Evolutionary conservation across 2,329 filamentous ascomycete genomes (phyloP).

Genomic region (Hirsutella thompsonii): DNA sequence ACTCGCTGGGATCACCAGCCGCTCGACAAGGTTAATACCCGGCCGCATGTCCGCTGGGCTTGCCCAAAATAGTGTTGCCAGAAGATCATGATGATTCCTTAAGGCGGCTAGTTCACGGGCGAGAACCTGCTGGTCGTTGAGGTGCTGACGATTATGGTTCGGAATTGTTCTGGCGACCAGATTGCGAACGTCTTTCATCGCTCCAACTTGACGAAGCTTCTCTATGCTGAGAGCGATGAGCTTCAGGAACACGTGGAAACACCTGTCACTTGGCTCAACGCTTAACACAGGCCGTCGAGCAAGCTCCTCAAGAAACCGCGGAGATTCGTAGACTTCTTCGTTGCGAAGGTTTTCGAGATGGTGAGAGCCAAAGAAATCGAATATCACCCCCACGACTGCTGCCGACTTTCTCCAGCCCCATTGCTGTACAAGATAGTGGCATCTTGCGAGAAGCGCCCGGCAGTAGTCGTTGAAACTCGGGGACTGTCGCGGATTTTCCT

Average conservation of each 20-base stretch:
- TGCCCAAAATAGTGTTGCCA: slow-evolving; percentile 55
- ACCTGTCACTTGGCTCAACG: slow-evolving; percentile 42
- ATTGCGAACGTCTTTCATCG: slow-evolving; percentile 46
- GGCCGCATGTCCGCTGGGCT: slow-evolving; percentile 42
- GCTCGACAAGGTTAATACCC: slow-evolving; percentile 39
- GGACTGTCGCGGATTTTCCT: slow-evolving; percentile 37
- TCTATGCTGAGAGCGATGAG: slow-evolving; percentile 44
- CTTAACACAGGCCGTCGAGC: slow-evolving; percentile 29
- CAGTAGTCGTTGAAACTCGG: slow-evolving; percentile 55
- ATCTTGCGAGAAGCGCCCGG: slow-evolving; percentile 43
- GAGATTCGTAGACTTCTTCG: slow-evolving; percentile 49
- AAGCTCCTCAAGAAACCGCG: slow-evolving; percentile 47
- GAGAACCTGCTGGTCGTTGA: slow-evolving; percentile 47
- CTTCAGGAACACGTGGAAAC: slow-evolving; percentile 57
- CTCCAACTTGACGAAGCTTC: slow-evolving; percentile 31
- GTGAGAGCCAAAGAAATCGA: slow-evolving; percentile 55
- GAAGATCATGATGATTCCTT: slow-evolving; percentile 55
- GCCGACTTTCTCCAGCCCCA: slow-evolving; percentile 54
- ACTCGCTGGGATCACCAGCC: slow-evolving; percentile 42
- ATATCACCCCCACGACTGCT: slow-evolving; percentile 45
- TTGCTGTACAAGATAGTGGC: slow-evolving; percentile 47
- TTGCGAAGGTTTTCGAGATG: slow-evolving; percentile 50
- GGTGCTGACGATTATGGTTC: slow-evolving; percentile 52
- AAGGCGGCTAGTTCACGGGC: slow-evolving; percentile 50
- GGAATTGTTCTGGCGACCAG: slow-evolving; percentile 48